Base-by-base conservation (phyloP, 2,329 filamentous ascomycete species). In the Tolypocladium endophyticum region DNA sequence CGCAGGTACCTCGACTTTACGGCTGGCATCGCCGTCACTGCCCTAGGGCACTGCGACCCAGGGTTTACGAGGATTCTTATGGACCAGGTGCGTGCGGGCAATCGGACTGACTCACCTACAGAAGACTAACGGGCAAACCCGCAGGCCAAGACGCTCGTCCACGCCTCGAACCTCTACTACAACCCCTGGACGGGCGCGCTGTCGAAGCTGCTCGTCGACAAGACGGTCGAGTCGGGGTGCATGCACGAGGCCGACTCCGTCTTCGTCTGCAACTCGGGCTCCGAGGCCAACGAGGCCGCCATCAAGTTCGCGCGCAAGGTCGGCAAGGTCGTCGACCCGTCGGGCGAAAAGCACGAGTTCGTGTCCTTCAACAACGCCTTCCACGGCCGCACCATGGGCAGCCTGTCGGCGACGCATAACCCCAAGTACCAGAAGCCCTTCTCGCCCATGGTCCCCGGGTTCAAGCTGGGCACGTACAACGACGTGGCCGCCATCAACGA, bases 341-440 rank as follows among this genome's bases (percentile, higher is more conserved):
- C 84, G 0, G 87, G 89, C 55, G 75, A 74, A 25, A 96, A 97
- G 77, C 74, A 84, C 67, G 92, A 97, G 69, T 77, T 99, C 55
- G 90, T 97, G 57, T 96, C 91, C 20, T 99, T 97, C 79, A 78
- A 90, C 67, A 87, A 88, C 67, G 92, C 90, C 45, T 99, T 99
- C 81, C 94, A 99, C 74, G 94, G 94, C 67, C 88, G 94, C 61
- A 97, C 94, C 20, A 96, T 97, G 90, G 94, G 94, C 57, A 87
- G 88, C 60, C 78, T 99, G 53, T 96, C 90, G n/a, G 94, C 94
- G 14, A 99, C 94, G 6, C 94, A 92, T 55, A 99, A 97, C 76
- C 90, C 92, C 23, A 99, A 99, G 74, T 99, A 99, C 76, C 94
- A 99, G 76, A 85, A 87, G 66, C 94, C 94, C 0, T 99, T 99